A percentile compares a stretch with the other conserved stretches of the same genome.
phyloP scores from a whole-genome alignment of 2,329 filamentous ascomycete genomes.

The Phialemonium atrogriseum region DNA sequence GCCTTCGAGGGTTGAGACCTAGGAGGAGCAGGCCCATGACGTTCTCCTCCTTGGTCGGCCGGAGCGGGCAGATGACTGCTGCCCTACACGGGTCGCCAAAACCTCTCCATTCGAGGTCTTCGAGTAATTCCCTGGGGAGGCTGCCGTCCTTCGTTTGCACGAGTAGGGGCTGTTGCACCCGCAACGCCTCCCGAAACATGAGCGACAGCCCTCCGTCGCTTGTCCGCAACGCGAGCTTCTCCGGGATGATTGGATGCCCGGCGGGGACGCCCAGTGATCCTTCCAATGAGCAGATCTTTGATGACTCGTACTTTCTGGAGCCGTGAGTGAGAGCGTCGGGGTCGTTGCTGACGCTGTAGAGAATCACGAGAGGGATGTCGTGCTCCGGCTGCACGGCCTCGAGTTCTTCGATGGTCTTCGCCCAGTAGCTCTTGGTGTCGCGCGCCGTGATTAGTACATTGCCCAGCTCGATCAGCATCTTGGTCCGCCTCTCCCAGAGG shows the following conservation, averaged over 20 bases:
- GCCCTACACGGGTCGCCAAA: slow-evolving; percentile 58
- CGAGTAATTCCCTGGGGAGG: slow-evolving; percentile 47
- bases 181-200: slow-evolving; percentile 30
- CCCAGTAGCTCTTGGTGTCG: slow-evolving; percentile 40
- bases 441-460: slow-evolving; percentile 33
- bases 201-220: slow-evolving; percentile 28
- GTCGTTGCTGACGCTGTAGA: slow-evolving; percentile 40
- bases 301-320: slow-evolving; percentile 17
- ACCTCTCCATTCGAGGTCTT: slow-evolving; percentile 52
- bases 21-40: slow-evolving; percentile 61
- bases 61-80: slow-evolving; percentile 61
- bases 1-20: slow-evolving; percentile 61
- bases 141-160: slow-evolving; percentile 39
- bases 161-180: slow-evolving; percentile 27
- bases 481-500: slow-evolving; percentile 39
- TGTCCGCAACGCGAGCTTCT: slow-evolving; percentile 25
- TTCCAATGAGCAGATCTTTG: slow-evolving; percentile 31
- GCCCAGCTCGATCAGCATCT: slow-evolving; percentile 40
- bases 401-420: slow-evolving; percentile 33
- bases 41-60: slow-evolving; percentile 55
- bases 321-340: slow-evolving; percentile 16
- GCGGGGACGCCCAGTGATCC: slow-evolving; percentile 37
- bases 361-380: slow-evolving; percentile 41
- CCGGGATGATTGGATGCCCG: slow-evolving; percentile 32
- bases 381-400: slow-evolving; percentile 33